These are phyloP conservation scores for Microbotryum lychnidis-dioicae DNA, from an alignment of 1,284 basidiomycete genomes.

Conservation along the genomic window DNA sequence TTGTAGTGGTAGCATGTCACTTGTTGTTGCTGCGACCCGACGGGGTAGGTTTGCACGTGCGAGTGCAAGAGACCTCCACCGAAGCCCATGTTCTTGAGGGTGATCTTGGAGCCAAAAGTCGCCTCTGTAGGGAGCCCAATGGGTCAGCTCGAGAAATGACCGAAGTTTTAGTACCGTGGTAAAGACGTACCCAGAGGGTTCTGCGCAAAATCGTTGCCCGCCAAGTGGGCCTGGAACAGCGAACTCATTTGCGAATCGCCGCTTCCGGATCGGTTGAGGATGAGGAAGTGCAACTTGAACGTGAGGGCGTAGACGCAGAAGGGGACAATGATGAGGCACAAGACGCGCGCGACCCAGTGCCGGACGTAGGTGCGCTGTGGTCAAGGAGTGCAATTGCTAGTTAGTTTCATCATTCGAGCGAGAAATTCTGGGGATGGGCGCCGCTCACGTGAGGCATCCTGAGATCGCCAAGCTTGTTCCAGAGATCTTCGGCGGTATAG, in stretches of 20 bases:
- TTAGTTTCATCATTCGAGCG: neutral
- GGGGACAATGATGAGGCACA: constrained; percentile 81
- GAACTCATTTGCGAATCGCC: constrained; percentile 98
- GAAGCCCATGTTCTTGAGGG: constrained; percentile 95
- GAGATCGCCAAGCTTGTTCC: constrained; percentile 96
- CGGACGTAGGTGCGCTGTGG: constrained; percentile 62
- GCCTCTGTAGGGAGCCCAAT: constrained; percentile 53
- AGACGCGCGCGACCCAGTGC: constrained; percentile 83
- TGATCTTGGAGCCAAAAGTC: constrained; percentile 81
- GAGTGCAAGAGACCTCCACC: constrained; percentile 95
- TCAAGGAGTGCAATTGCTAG: constrained; percentile 13
- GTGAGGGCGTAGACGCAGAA: constrained; percentile 83
- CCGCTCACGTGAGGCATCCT: constrained; percentile 72
- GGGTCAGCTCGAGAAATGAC: neutral
- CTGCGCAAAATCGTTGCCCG: constrained; percentile 82
- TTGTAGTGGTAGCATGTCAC: constrained; percentile 99
- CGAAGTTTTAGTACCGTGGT: neutral
- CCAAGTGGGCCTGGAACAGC: constrained; percentile 93
- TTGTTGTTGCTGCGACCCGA: constrained; percentile 90
- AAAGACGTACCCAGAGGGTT: constrained; percentile 64
- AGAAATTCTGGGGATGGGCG: neutral
- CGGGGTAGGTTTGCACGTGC: constrained; percentile 87
- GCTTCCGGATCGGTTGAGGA: constrained; percentile 87
- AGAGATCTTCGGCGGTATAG: constrained; percentile 95
- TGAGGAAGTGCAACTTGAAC: constrained; percentile 93